Percentiles rank a stretch among this genome's conserved stretches.
Evolutionary conservation across 768 basidiomycete species (phyloP).

Genomic region (Trametes villosa): DNA sequence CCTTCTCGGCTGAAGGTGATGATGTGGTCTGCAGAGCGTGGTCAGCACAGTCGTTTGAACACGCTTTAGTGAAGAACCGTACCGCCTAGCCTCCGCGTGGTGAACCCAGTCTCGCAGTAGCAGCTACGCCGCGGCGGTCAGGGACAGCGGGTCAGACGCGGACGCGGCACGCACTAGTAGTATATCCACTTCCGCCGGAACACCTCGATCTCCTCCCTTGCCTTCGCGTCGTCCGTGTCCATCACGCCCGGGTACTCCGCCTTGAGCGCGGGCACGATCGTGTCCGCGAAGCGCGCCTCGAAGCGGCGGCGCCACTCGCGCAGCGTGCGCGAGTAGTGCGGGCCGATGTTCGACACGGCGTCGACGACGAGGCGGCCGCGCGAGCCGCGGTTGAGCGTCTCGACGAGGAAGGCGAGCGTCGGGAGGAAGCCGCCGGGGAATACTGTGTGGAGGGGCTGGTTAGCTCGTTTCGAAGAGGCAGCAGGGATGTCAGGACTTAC

Average conservation of each 20-base stretch:
- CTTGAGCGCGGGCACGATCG: slow-evolving; percentile 61
- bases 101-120: slow-evolving; percentile 78
- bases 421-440: slow-evolving; percentile 77
- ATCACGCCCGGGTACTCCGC: slow-evolving; percentile 64
- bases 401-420: slow-evolving; percentile 59
- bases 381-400: slow-evolving; percentile 54
- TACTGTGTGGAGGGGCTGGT: slow-evolving; percentile 40
- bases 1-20: slow-evolving; percentile 70
- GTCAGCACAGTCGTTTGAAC: not conserved
- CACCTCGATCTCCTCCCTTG: slow-evolving; percentile 62
- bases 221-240: slow-evolving; percentile 42
- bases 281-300: slow-evolving; percentile 55
- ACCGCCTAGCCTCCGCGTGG: slow-evolving; percentile 68
- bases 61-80: slow-evolving; percentile 20
- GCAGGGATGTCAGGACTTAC: slow-evolving; percentile 12
- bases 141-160: not conserved
- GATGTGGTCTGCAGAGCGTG: slow-evolving; percentile 56
- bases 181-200: slow-evolving; percentile 58
- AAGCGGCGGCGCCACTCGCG: slow-evolving; percentile 77
- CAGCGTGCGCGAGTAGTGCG: slow-evolving; percentile 79
- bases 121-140: slow-evolving; percentile 42
- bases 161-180: slow-evolving; percentile 46
- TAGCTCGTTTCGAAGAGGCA: not conserved
- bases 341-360: slow-evolving; percentile 70
- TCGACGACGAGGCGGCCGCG: slow-evolving; percentile 63